A percentile compares a stretch with the other conserved stretches of the same genome.
phyloP scores from a whole-genome alignment of 2,329 filamentous ascomycete species.

The Neopestalotiopsis sp. region DNA sequence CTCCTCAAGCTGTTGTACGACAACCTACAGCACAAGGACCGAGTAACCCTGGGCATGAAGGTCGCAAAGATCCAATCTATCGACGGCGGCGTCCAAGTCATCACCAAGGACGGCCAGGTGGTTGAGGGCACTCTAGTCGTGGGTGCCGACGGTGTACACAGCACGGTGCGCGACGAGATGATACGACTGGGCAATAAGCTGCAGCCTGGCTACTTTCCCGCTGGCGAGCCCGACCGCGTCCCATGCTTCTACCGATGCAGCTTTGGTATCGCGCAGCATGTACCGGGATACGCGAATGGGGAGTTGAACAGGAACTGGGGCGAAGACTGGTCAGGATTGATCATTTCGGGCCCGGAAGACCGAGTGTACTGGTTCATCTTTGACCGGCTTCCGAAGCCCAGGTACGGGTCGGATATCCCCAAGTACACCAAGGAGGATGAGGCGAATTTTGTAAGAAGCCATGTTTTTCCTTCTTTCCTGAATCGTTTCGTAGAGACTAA shows the following conservation, averaged over 20 bases:
- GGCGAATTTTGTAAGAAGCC: slow-evolving; percentile 27
- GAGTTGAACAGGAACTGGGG: slow-evolving; percentile 27
- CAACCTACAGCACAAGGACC: slow-evolving; percentile 38
- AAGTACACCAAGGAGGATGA: slow-evolving; percentile 39
- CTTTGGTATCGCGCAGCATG: slow-evolving; percentile 42
- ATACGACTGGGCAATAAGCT: slow-evolving; percentile 23
- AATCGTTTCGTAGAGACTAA: no score
- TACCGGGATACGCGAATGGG: slow-evolving; percentile 25
- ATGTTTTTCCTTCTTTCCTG: no score
- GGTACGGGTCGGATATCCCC: slow-evolving; percentile 37
- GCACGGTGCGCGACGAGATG: slow-evolving; percentile 36
- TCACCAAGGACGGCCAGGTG: slow-evolving; percentile 33
- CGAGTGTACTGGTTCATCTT: slow-evolving; percentile 44
- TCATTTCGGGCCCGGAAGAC: slow-evolving; percentile 34
- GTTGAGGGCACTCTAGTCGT: slow-evolving; percentile 41
- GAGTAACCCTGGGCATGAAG: slow-evolving; percentile 33
- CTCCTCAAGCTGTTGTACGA: slow-evolving; percentile 40
- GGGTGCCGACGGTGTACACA: slow-evolving; percentile 47
- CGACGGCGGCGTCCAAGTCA: slow-evolving; percentile 34
- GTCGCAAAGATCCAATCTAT: slow-evolving; percentile 33
- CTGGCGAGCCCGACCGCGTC: slow-evolving; percentile 25
- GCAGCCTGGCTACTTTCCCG: slow-evolving; percentile 30
- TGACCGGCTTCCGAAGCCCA: slow-evolving; percentile 32
- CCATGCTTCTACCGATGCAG: slow-evolving; percentile 38
- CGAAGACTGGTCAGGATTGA: slow-evolving; percentile 30